These are phyloP conservation scores for Camillea tinctor DNA, from an alignment of 2,329 filamentous ascomycete genomes.

Conservation along the genomic window DNA sequence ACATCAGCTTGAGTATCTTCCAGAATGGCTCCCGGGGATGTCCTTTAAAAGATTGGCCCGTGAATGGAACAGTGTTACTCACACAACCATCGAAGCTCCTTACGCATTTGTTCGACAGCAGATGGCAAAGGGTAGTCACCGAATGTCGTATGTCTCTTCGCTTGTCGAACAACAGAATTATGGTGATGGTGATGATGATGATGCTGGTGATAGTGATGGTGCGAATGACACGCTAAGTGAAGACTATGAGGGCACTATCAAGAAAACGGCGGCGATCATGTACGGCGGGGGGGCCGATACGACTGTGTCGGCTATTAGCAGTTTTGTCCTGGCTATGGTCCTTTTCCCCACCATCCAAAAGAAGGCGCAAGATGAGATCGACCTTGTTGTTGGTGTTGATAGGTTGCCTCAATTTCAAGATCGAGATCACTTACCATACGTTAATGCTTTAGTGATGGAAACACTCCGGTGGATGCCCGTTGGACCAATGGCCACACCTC, in stretches of 20 bases:
- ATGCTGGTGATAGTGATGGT: too few species aligned
- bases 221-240: too few species aligned
- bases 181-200: too few species aligned
- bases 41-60: slow-evolving; percentile 23
- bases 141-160: slow-evolving; percentile 15
- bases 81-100: slow-evolving; percentile 16
- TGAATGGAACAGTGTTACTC: slow-evolving; percentile 11
- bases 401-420: slow-evolving; percentile 26
- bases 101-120: slow-evolving; percentile 21
- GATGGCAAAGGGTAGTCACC: slow-evolving; percentile 13
- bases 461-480: slow-evolving; percentile 27
- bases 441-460: slow-evolving; percentile 27
- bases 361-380: slow-evolving; percentile 34
- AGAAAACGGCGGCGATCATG: too few species aligned
- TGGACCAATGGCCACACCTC: slow-evolving; percentile 34
- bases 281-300: too few species aligned
- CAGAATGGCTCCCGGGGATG: slow-evolving; percentile 29
- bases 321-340: slow-evolving; percentile 48
- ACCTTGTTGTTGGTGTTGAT: slow-evolving; percentile 29
- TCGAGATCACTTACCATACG: slow-evolving; percentile 24
- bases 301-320: slow-evolving; percentile 40
- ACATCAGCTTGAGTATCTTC: too few species aligned
- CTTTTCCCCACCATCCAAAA: slow-evolving; percentile 44
- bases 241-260: too few species aligned
- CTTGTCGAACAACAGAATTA: slow-evolving; percentile 12